Base-by-base conservation (phyloP, 805 yeast genomes). In the Wickerhamomyces chaumierensis region DNA sequence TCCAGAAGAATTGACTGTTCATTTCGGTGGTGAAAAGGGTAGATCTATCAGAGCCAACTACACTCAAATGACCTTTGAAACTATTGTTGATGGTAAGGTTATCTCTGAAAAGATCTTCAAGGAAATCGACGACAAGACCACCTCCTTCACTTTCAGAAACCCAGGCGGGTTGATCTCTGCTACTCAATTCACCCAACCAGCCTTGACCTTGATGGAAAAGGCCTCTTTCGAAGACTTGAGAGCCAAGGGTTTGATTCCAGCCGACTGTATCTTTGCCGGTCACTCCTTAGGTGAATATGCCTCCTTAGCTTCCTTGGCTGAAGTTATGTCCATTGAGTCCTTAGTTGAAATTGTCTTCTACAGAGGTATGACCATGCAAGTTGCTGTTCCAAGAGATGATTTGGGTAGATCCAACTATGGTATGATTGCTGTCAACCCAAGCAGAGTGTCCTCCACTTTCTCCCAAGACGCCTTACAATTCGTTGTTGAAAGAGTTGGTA, bases 281-380 rank as follows among this genome's bases (percentile, higher is more conserved):
- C 99, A 92, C 73, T 92, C 98, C 11, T 76, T 92, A 53, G 99
- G 99, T 70, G 99, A 92, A 66, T 92, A 92, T 63, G 92, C 96
- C 50, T 97, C 99, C 14, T 74, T 92, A 57, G 86, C 97, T 15
- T 87, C 98, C 20, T 71, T 92, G 55, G 98, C 96, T 39, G 95
- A 92, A 60, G 96, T 94, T 42, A 90, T 92, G 97, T 95, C 97
- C 36, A 87, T 92, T 53, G 98, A 92, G 68, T 82, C 94, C 5
- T 72, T 90, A 51, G 96, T 90, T 46, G 97, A 90, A 62, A 94
- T 90, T 62, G 97, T 90, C 39, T 92, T 92, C 75, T 94, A 92
- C 75, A 81, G 99, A 72, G 99, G 99, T 75, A 92, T 92, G 97
- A 94, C 99, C 36, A 92, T 92, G 99, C 98, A 92, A 71, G 98